Percentiles rank a stretch among this genome's conserved stretches.
phyloP scores from a whole-genome alignment of 345 rosid genomes.

The Syzygium grande region DNA sequence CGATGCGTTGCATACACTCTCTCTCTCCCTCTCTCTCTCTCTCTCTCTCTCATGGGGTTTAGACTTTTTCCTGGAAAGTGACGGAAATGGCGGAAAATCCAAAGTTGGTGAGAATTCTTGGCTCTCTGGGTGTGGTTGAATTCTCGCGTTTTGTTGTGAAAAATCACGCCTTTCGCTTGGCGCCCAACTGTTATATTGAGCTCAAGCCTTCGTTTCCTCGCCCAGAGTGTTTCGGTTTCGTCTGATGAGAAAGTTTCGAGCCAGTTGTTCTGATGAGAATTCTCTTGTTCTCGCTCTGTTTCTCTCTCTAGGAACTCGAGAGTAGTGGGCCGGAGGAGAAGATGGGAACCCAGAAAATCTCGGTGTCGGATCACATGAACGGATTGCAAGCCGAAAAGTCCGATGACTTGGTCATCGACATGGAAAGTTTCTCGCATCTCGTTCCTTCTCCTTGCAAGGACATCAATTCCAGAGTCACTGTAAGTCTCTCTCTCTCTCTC shows the following conservation, averaged over 20 bases:
- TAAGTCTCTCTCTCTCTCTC: constrained; percentile 12
- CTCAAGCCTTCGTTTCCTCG: background rate
- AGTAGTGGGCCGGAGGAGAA: constrained; percentile 7
- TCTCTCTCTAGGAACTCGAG: background rate
- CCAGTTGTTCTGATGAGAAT: background rate
- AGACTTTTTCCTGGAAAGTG: constrained; percentile 11
- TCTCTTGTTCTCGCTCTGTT: background rate
- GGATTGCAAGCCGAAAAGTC: constrained; percentile 44
- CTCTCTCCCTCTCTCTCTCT: background rate
- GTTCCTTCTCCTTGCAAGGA: constrained; percentile 21
- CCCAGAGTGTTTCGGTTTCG: background rate
- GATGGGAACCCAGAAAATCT: constrained; percentile 17
- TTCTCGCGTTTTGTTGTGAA: background rate
- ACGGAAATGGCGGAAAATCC: constrained; percentile 44
- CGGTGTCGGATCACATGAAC: constrained; percentile 37
- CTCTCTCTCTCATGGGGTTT: background rate
- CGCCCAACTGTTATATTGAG: constrained; percentile 15
- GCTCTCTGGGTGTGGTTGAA: constrained; percentile 3
- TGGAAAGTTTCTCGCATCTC: constrained; percentile 46
- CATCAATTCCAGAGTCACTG: constrained; percentile 39
- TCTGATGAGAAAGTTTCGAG: background rate
- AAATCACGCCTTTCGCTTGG: background rate
- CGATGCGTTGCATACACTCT: background rate
- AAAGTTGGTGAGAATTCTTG: constrained; percentile 33
- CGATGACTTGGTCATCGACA: constrained; percentile 62